These are phyloP conservation scores for Colletotrichum chrysophilum DNA, from an alignment of 2,329 filamentous ascomycete species.

Conservation along the genomic window DNA sequence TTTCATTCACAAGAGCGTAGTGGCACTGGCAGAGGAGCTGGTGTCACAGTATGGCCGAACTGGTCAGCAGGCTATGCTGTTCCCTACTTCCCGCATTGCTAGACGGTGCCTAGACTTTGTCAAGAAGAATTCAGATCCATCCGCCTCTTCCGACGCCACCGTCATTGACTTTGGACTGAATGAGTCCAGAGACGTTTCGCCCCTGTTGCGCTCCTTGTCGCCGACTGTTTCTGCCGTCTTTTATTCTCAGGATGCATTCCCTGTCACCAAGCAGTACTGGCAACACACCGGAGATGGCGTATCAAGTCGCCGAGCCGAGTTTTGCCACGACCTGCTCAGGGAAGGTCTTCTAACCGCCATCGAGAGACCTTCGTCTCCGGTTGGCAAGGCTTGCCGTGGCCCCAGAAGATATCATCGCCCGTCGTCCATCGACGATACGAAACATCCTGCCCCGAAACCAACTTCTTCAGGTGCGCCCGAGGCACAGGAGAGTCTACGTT, in stretches of 20 bases:
- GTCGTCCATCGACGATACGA: conserved; percentile 43
- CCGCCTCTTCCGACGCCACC: conserved; percentile 52
- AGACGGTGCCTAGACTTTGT: conserved; percentile 78
- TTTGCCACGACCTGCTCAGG: conserved; percentile 77
- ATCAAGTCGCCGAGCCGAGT: conserved; percentile 90
- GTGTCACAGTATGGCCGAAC: conserved; percentile 65
- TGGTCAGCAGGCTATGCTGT: conserved; percentile 78
- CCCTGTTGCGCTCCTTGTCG: conserved; percentile 57
- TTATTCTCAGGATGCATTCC: conserved; percentile 69
- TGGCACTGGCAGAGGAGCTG: conserved; percentile 74
- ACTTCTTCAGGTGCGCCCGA: conserved; percentile 35
- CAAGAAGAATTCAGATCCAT: conserved; percentile 57
- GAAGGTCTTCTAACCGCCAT: conserved; percentile 63
- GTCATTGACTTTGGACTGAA: conserved; percentile 70
- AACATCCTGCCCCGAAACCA: conserved; percentile 24
- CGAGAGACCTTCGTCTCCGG: conserved; percentile 28
- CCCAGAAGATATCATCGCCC: conserved; percentile 79
- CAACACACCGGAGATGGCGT: conserved; percentile 94
- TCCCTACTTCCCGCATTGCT: conserved; percentile 76
- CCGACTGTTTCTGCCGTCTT: conserved; percentile 74
- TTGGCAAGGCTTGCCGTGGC: conserved; percentile 63
- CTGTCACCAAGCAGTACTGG: conserved; percentile 92
- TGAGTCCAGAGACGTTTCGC: conserved; percentile 53
- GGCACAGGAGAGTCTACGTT: conserved; percentile 73
- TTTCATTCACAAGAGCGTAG: conserved; percentile 87